Evolutionary conservation across 208 protist species (phyloP), one percentile per base, ranked within the genome.

Genomic region (Novymonas esmeraldas): DNA sequence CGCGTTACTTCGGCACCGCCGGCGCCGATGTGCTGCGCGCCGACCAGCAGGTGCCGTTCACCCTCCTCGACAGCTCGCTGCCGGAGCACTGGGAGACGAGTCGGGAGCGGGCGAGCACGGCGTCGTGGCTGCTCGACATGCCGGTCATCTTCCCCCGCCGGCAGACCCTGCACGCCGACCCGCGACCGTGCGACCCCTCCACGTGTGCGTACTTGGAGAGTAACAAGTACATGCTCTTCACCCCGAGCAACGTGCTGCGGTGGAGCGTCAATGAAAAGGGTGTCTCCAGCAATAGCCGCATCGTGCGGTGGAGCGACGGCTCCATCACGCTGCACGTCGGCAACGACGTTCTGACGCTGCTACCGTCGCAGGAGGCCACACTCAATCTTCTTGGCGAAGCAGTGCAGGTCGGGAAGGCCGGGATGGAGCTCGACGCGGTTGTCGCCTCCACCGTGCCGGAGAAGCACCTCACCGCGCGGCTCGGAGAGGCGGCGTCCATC

Each of bases 241-340:
- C 91, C 4, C 82, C 89, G 14, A 79, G 81, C 39, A 96, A 96
- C 64, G 84, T 95, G 45, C 64, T 93, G 58, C 86, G 91, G 28
- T 96, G 91, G 89, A 60, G 45, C 1, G 22, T 76, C 38, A 46
- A 45, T 28, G 70, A 60, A 1, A 38, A 42, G 2, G 24, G 50
- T 14, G 54, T 42, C 26, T 72, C 71, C 5, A 94, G 84, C 66
- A 96, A 96, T 74, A 55, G 79, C 5, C 85, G 91, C 49, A 50
- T 96, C 18, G 85, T 96, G 31, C 81, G 83, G 26, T 96, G 91
- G 89, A 91, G 82, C 52, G 91, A 96, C 57, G 88, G 86, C 39
- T 87, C 77, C 45, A 64, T 83, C 20, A 95, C 91, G 24, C 46
- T 96, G 55, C 88, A 95, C 75, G 82, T 96, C 42, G 91, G 91